These are phyloP conservation scores for Cercospora nicotianae DNA, from an alignment of 2,329 filamentous ascomycete species.

Conservation along the genomic window DNA sequence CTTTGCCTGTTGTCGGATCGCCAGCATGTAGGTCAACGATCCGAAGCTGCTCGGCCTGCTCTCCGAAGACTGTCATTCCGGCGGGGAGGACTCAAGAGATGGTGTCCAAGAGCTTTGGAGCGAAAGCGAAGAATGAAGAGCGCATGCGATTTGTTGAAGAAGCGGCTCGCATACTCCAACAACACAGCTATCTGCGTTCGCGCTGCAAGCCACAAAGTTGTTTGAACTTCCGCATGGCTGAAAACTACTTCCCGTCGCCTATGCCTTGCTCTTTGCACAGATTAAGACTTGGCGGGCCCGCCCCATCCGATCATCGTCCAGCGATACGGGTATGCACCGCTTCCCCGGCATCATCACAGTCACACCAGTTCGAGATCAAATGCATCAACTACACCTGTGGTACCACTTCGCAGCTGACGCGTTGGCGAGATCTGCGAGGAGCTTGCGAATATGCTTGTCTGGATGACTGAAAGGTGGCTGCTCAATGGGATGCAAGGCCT, in stretches of 20 bases:
- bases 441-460: neutral
- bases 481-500: slow-evolving; percentile 7
- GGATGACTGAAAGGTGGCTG: slow-evolving; percentile 9
- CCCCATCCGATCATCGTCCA: slow-evolving; percentile 4
- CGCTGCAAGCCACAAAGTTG: neutral
- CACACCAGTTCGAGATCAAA: neutral
- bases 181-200: slow-evolving; percentile 11
- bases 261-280: slow-evolving; percentile 7
- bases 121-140: neutral
- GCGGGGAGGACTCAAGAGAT: neutral
- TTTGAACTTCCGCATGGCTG: slow-evolving; percentile 5
- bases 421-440: slow-evolving; percentile 2
- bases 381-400: slow-evolving; percentile 5
- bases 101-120: slow-evolving; percentile 7
- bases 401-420: slow-evolving; percentile 8
- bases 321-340: slow-evolving; percentile 10
- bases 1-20: neutral
- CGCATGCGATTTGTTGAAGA: neutral
- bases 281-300: slow-evolving; percentile 1
- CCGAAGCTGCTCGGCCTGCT: slow-evolving; percentile 11
- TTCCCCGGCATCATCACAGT: neutral
- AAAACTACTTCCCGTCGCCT: slow-evolving; percentile 1
- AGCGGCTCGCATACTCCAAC: neutral
- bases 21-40: slow-evolving; percentile 8
- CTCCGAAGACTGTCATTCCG: slow-evolving; percentile 14